phyloP scores from a whole-genome alignment of 116 monocot species.

The Papilionanthe hybrid region DNA sequence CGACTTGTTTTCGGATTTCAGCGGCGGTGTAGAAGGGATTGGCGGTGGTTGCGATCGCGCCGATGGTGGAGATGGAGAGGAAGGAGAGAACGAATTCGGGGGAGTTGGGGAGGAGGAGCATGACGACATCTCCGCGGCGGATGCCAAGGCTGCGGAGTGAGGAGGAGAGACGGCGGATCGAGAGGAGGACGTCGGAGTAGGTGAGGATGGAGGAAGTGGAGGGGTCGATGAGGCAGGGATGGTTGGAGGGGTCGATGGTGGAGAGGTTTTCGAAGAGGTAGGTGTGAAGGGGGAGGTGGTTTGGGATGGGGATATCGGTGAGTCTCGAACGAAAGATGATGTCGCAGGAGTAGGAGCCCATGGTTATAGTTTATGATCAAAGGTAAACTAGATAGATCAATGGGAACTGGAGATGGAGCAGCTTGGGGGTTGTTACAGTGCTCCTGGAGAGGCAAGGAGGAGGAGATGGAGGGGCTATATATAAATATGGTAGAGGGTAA shows the following conservation, averaged over 20 bases:
- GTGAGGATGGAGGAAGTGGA: slow-evolving; percentile 8
- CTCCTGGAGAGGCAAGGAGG: neutral
- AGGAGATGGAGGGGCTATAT: neutral
- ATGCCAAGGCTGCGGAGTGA: slow-evolving; percentile 20
- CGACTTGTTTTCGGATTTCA: slow-evolving; percentile 25
- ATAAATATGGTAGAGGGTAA: neutral
- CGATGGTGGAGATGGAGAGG: slow-evolving; percentile 16
- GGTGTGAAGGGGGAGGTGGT: slow-evolving; percentile 3
- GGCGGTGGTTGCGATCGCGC: slow-evolving; percentile 26
- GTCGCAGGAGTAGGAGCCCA: neutral
- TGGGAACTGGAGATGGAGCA: neutral
- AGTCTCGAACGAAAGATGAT: neutral
- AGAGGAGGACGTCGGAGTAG: slow-evolving; percentile 7
- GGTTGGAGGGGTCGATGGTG: neutral
- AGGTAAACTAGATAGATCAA: neutral
- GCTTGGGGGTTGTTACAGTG: neutral
- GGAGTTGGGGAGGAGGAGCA: slow-evolving; percentile 34
- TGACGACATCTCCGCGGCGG: slow-evolving; percentile 14
- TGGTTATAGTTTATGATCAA: neutral
- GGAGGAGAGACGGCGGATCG: neutral
- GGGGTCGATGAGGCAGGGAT: slow-evolving; percentile 18
- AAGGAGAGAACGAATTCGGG: slow-evolving; percentile 27
- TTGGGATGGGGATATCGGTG: neutral
- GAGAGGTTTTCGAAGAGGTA: slow-evolving; percentile 1
- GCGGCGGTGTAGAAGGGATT: slow-evolving; percentile 28